Evolutionary conservation across 192 early-diverging fungal species (phyloP), one percentile per base, ranked within the genome.

Genomic region (Chytriomyces sp.): DNA sequence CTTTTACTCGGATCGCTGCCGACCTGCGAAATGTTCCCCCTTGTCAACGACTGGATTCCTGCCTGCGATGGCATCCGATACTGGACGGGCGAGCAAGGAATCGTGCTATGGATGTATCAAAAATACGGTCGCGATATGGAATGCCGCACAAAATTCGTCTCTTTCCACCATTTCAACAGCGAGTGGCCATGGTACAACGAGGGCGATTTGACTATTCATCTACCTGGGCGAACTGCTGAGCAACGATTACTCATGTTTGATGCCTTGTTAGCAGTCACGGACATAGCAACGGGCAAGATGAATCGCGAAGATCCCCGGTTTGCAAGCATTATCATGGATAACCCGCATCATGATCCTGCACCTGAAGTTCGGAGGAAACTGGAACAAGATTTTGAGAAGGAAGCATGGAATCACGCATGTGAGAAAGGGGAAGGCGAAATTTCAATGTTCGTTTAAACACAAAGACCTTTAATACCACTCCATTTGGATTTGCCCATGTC

Each of bases 171-270:
- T 31, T 65, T 65, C 19, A 32, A 41, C 4, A 32, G 26, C 25
- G 64, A 65, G 41, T 65, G 14, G 8, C 64, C 64, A 5, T 65
- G 64, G 64, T 65, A 52, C 52, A 14, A 65, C 19, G 64, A 65
- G 41, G 64, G 64, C 7, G 64, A 65, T 52, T 31, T 52, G 17
- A 30, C 52, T 12, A 19, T 65, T 19, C 64, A 65, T 52, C 32
- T 65, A 7, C 64, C 64, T 12, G 64, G 64, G 19, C 14, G 64
- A 19, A 22, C 2, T 3, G 17, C 39, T 10, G 14, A 10, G 41
- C 19, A 65, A 8, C 39, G 64, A 31, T 17, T 65, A 17, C 39
- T 12, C n/a, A 17, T 65, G 40, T 52, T 65, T 19, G 14, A 28
- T 8, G 64, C 19, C 17, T 26, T 65, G 26, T 17, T 65, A 17